phyloP scores from a whole-genome alignment of 2,329 filamentous ascomycete species.

The Fonsecaea monophora region DNA sequence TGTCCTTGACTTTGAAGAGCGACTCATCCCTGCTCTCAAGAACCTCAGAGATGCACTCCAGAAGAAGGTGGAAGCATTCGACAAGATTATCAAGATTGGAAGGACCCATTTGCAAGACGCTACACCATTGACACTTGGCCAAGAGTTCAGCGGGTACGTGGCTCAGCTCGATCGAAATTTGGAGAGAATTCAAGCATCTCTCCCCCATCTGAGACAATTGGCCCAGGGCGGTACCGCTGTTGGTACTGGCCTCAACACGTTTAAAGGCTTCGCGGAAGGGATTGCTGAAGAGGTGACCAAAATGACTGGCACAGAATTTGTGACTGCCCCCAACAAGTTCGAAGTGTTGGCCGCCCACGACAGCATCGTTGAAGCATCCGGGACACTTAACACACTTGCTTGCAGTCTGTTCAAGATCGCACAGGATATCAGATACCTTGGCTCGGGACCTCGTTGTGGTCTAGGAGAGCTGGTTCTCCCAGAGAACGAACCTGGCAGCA shows the following conservation, averaged over 20 bases:
- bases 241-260: constrained; percentile 97
- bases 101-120: constrained; percentile 97
- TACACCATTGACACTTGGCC: constrained; percentile 90
- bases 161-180: constrained; percentile 92
- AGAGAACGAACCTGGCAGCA: constrained; percentile 97
- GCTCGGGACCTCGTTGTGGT: constrained; percentile 92
- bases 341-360: constrained; percentile 96
- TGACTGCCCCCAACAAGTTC: constrained; percentile 98
- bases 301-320: constrained; percentile 91
- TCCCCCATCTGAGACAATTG: constrained; percentile 84
- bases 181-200: constrained; percentile 79
- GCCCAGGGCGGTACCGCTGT: constrained; percentile 97
- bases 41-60: constrained; percentile 84
- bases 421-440: constrained; percentile 96
- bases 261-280: constrained; percentile 90
- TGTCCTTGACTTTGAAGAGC: constrained; percentile 87
- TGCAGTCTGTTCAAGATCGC: constrained; percentile 95
- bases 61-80: constrained; percentile 86
- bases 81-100: constrained; percentile 98
- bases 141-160: constrained; percentile 98
- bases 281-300: constrained; percentile 89
- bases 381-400: constrained; percentile 90
- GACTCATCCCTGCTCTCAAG: constrained; percentile 80
- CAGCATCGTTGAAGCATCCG: constrained; percentile 91
- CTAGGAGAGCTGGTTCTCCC: constrained; percentile 91